Evolutionary conservation across 2,329 filamentous ascomycete genomes (phyloP), one percentile per base, ranked within the genome.

Genomic region (Venturia carpophila): DNA sequence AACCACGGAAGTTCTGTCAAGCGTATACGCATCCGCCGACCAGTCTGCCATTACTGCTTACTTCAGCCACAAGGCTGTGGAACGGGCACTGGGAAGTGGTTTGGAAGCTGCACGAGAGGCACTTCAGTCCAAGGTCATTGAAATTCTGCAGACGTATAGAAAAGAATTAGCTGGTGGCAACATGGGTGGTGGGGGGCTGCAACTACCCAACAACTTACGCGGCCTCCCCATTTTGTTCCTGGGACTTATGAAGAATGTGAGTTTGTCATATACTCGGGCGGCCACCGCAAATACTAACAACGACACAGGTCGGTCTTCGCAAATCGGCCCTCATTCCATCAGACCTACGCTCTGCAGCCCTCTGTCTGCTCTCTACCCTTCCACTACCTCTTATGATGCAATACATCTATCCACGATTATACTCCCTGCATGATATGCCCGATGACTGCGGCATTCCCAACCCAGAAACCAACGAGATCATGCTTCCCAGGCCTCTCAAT

Each of bases 21-120:
- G 96, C 73, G 82, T 97, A 21, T 99, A 97, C 75, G 92, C 94
- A 10, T 96, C 91, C 5, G 94, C 94, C 0, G 94, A 99, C 73
- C 93, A 97, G 76, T 88, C 89, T 71, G 94, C 94, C 17, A 91
- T 99, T 70, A 89, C 92, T 3, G 90, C 90, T 15, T 97, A 93
- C 80, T 97, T 93, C 81, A 93, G 89, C 71, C 94, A 99, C 83
- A 97, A 97, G 80, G 94, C 94, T 19, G 94, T 97, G 3, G 94
- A 99, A 79, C 84, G 91, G 70, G 87, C 90, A 13, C 80, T 99
- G 47, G 88, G 90, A 71, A 91, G 86, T 71, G 92, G 93, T 47
- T 81, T 99, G 63, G 94, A 99, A 71, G 88, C 91, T 60, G 94
- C 94, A 62, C 84, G 94, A 52, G 94, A 99, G 76, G 89, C 91